Conservation (phyloP, 148 eudicot genomes). For the Amaranthus cruentus region DNA sequence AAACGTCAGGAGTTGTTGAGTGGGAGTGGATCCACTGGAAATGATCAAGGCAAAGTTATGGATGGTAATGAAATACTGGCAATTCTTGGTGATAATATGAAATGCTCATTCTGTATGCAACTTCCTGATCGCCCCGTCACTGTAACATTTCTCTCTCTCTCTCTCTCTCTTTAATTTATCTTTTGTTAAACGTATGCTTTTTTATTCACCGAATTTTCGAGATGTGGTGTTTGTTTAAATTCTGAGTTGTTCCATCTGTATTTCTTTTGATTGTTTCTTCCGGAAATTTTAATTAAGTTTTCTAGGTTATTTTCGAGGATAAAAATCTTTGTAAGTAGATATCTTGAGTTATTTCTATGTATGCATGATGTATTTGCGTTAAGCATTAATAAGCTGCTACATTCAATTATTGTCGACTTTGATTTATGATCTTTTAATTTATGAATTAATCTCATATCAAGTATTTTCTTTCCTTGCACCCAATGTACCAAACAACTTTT, state of each 20-base stretch:
- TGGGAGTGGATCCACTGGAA: conserved; percentile 24
- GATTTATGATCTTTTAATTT: not conserved
- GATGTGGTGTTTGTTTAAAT: not conserved
- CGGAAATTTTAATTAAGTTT: not conserved
- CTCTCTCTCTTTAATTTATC: not conserved
- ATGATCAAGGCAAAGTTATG: not conserved
- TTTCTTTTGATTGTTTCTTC: not conserved
- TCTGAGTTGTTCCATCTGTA: not conserved
- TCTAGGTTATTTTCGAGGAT: not conserved
- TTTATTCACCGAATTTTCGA: not conserved
- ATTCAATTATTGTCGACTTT: not conserved
- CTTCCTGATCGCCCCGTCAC: conserved; percentile 91
- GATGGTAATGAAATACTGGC: conserved; percentile 43
- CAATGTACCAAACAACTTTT: too few relatives aligned
- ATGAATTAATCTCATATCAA: not conserved
- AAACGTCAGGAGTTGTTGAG: conserved; percentile 61
- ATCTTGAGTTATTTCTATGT: too few relatives aligned
- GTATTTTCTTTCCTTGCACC: too few relatives aligned
- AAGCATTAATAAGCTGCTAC: too few relatives aligned
- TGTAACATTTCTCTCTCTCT: conserved; percentile 34
- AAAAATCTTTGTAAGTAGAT: too few relatives aligned
- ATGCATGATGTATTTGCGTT: too few relatives aligned
- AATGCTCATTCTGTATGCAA: conserved; percentile 74
- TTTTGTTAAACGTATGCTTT: conserved; percentile 7
- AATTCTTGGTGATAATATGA: conserved; percentile 47